Conservation (phyloP, 2,329 filamentous ascomycete species). For the Ascochyta pisi region DNA sequence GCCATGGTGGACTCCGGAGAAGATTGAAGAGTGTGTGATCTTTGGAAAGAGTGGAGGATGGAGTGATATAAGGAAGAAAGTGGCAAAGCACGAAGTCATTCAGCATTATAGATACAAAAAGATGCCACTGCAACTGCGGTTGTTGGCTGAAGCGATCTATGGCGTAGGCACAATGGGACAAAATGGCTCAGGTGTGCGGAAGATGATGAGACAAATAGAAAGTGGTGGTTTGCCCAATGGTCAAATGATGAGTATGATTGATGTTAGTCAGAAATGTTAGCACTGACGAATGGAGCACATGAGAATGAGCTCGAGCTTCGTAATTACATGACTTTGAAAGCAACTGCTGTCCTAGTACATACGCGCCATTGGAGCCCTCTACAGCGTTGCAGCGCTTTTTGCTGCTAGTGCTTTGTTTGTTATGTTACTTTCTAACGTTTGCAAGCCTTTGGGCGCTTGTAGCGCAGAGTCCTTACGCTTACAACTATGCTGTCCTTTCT, state of each 20-base stretch:
- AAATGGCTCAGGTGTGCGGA: not conserved
- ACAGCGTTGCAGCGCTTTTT: not conserved
- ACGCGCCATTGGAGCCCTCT: not conserved
- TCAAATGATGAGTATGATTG: not conserved
- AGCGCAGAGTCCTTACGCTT: slow-evolving; percentile 15
- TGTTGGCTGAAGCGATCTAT: not conserved
- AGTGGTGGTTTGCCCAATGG: not conserved
- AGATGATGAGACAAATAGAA: not conserved
- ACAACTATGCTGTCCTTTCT: slow-evolving; percentile 3
- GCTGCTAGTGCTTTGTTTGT: not conserved
- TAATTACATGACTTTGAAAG: not conserved
- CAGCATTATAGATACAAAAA: not conserved
- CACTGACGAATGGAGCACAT: not conserved
- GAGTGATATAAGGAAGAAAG: not conserved
- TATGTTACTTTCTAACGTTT: not conserved
- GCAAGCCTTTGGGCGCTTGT: not conserved
- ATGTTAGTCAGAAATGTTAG: not conserved
- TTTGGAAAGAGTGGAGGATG: not conserved
- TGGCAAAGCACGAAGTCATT: not conserved
- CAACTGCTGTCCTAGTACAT: not conserved
- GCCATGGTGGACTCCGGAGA: not conserved
- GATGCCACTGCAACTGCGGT: not conserved
- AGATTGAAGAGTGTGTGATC: not conserved
- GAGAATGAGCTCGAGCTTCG: not conserved
- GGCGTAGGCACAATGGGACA: not conserved